phyloP scores from a whole-genome alignment of 306 rosid species.

The Abrus precatorius region DNA sequence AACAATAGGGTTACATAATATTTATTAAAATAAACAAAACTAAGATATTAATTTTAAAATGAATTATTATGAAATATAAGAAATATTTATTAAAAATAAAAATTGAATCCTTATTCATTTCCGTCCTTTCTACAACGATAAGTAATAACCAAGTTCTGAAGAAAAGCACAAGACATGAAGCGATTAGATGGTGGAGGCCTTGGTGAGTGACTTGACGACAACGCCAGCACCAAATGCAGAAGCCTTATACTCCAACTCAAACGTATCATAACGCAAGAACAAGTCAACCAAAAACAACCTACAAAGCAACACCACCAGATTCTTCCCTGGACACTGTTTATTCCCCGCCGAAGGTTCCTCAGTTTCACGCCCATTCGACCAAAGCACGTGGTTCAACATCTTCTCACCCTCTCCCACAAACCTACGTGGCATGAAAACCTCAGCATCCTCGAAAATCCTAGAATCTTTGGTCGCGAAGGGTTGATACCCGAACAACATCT shows the following conservation, averaged over 20 bases:
- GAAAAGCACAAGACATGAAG: background rate
- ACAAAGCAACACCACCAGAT: constrained; percentile 53
- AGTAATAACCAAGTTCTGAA: too few relatives aligned
- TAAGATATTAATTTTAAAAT: too few relatives aligned
- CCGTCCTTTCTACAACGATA: too few relatives aligned
- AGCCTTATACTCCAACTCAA: background rate
- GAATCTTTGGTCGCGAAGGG: constrained; percentile 75
- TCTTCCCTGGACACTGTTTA: constrained; percentile 56
- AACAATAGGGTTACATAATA: too few relatives aligned
- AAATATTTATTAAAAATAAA: too few relatives aligned
- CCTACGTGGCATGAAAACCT: constrained; percentile 52
- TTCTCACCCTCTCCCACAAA: constrained; percentile 53
- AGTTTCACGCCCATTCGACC: constrained; percentile 53
- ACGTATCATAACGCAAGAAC: constrained; percentile 54
- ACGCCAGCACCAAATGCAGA: constrained; percentile 27
- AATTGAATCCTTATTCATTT: too few relatives aligned
- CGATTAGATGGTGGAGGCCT: constrained; percentile 18
- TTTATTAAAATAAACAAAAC: too few relatives aligned
- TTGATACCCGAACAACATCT: constrained; percentile 77
- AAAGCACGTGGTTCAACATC: constrained; percentile 48
- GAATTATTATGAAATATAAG: too few relatives aligned
- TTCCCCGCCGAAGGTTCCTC: constrained; percentile 34
- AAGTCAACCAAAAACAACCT: constrained; percentile 55
- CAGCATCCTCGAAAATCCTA: constrained; percentile 60
- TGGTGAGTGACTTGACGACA: constrained; percentile 47